A percentile compares a stretch with the other conserved stretches of the same genome.
These are phyloP conservation scores for Drosera spatulata DNA, from an alignment of 179 eudicot species.

Conservation along the genomic window DNA sequence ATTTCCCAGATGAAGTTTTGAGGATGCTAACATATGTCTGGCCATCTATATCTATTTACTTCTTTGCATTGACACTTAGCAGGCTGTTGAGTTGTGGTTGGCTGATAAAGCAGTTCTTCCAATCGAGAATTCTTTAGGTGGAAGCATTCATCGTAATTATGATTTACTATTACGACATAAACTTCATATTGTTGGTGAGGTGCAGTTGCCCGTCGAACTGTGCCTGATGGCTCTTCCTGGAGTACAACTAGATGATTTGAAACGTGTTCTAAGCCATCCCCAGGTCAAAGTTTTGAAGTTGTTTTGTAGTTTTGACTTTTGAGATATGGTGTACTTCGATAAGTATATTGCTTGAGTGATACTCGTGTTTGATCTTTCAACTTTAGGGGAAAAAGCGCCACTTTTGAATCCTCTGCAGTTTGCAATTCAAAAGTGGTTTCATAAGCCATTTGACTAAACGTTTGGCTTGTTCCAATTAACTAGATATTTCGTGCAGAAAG, in stretches of 20 bases:
- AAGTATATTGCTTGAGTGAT: too few relatives aligned
- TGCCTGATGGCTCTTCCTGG: constrained; percentile 36
- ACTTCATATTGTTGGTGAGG: constrained; percentile 41
- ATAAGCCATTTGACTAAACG: too few relatives aligned
- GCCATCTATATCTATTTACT: background rate
- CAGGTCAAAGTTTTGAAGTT: constrained; percentile 15
- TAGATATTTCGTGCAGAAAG: too few relatives aligned
- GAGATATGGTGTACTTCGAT: too few relatives aligned
- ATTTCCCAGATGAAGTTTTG: background rate
- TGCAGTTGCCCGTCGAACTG: constrained; percentile 24
- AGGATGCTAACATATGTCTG: background rate
- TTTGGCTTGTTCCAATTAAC: too few relatives aligned
- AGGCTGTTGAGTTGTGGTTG: constrained; percentile 39
- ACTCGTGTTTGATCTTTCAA: too few relatives aligned
- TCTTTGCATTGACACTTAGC: constrained; percentile 3
- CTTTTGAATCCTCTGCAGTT: too few relatives aligned
- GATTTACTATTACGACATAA: constrained; percentile 34
- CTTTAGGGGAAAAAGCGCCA: too few relatives aligned
- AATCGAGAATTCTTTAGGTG: constrained; percentile 34
- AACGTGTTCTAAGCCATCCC: constrained; percentile 31
- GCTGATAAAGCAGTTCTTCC: constrained; percentile 41
- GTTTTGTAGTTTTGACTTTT: too few relatives aligned
- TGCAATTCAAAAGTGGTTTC: too few relatives aligned
- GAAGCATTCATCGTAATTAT: constrained; percentile 42
- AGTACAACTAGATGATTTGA: constrained; percentile 20